phyloP scores from a whole-genome alignment of 2,329 filamentous ascomycete species.

The Periconia digitata region DNA sequence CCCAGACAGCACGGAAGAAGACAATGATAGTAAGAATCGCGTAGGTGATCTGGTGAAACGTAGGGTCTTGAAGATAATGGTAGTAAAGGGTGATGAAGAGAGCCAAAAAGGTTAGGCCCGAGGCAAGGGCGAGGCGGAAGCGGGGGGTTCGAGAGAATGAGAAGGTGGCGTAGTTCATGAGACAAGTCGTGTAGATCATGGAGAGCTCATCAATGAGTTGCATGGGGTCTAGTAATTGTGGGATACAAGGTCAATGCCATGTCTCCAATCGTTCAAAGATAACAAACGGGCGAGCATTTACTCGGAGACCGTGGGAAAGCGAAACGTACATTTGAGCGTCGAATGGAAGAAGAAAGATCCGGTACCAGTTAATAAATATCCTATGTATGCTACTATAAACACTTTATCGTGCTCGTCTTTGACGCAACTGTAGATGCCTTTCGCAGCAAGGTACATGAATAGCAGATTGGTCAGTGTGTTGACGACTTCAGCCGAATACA shows the following conservation, averaged over 20 bases:
- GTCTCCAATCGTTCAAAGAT: neutral
- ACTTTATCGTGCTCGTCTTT: conserved; percentile 3
- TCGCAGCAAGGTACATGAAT: conserved; percentile 2
- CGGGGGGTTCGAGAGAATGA: conserved; percentile 62
- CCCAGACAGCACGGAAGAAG: conserved; percentile 72
- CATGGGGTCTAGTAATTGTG: conserved; percentile 63
- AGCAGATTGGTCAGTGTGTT: conserved; percentile 4
- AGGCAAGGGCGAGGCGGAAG: conserved; percentile 58
- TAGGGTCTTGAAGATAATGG: conserved; percentile 77
- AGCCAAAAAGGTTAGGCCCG: conserved; percentile 55
- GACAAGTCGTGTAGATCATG: conserved; percentile 72
- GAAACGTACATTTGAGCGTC: conserved; percentile 4
- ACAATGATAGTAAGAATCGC: conserved; percentile 70
- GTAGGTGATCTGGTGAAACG: conserved; percentile 81
- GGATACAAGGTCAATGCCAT: conserved; percentile 1
- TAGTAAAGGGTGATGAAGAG: conserved; percentile 78
- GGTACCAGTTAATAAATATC: neutral
- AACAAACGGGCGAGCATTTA: neutral
- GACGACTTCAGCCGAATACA: conserved; percentile 2
- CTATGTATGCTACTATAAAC: neutral
- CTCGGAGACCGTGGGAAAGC: neutral
- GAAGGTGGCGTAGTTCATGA: conserved; percentile 73
- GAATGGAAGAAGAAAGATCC: conserved; percentile 4
- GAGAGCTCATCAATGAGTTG: conserved; percentile 70
- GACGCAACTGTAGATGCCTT: conserved; percentile 2